Evolutionary conservation across 495 filamentous ascomycete genomes (phyloP).

Genomic region (Aspergillus heteromorphus): DNA sequence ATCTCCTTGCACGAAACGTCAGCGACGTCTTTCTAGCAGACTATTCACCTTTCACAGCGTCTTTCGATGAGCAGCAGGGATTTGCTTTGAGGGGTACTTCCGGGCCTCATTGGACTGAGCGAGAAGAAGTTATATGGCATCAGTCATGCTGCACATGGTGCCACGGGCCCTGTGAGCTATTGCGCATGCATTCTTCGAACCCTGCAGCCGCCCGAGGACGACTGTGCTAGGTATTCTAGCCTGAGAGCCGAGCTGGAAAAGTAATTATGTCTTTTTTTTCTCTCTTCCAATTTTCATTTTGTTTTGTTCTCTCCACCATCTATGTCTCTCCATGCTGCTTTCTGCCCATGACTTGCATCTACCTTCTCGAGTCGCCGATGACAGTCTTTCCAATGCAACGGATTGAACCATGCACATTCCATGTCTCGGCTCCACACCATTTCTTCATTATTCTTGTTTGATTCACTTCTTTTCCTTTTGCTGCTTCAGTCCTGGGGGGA

Average conservation of each 20-base stretch:
- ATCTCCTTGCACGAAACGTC: constrained; percentile 43
- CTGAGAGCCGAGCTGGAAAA: constrained; percentile 41
- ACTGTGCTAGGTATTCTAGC: constrained; percentile 35
- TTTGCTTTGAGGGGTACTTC: constrained; percentile 46
- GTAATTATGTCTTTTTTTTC: constrained; percentile 21
- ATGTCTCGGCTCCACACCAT: constrained; percentile 15
- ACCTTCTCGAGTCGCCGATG: constrained; percentile 17
- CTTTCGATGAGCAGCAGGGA: constrained; percentile 38
- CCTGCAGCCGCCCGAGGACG: constrained; percentile 50
- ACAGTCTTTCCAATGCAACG: constrained; percentile 13
- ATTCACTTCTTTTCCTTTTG: constrained; percentile 12
- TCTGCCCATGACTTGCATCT: constrained; percentile 22
- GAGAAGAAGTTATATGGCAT: constrained; percentile 27
- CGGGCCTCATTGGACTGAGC: constrained; percentile 50
- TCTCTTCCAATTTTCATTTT: constrained; percentile 11
- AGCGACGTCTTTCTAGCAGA: constrained; percentile 47
- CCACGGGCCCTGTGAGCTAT: constrained; percentile 45
- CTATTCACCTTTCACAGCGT: constrained; percentile 56
- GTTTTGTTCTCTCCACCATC: constrained; percentile 7
- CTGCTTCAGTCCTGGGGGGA: constrained; percentile 29
- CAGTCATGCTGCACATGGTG: constrained; percentile 30
- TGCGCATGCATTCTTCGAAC: constrained; percentile 48
- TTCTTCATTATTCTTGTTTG: constrained; percentile 11
- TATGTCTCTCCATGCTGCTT: constrained; percentile 15
- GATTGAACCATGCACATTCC: constrained; percentile 20